Conservation (phyloP, 345 rosid genomes). For the Sisymbrium irio region DNA sequence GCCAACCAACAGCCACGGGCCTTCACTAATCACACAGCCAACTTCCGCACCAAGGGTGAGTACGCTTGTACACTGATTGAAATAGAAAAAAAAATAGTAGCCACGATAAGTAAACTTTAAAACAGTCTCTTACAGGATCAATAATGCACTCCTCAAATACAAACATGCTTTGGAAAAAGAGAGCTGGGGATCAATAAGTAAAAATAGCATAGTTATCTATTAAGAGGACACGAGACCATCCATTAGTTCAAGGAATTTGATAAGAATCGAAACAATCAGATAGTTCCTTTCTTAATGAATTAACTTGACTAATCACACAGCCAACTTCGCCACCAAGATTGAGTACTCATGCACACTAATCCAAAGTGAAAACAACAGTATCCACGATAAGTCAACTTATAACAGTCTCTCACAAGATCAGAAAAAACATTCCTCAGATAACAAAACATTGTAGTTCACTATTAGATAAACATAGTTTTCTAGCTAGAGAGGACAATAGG, state of each 20-base stretch:
- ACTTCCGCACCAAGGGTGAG: conserved; percentile 78
- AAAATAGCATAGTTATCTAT: not conserved
- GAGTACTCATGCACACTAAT: conserved; percentile 58
- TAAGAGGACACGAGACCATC: not conserved
- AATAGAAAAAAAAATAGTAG: not conserved
- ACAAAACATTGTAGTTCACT: not conserved
- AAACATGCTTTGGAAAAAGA: not conserved
- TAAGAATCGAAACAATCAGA: not conserved
- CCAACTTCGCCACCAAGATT: conserved; percentile 84
- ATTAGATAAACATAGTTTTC: not conserved
- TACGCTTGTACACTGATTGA: conserved; percentile 59
- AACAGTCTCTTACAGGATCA: conserved; percentile 1
- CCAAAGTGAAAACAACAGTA: not conserved
- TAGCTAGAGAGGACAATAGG: not conserved
- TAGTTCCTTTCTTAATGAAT: not conserved
- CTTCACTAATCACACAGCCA: conserved; percentile 92
- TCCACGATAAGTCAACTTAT: not conserved
- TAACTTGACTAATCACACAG: conserved; percentile 56
- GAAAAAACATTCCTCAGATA: not conserved
- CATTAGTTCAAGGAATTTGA: not conserved
- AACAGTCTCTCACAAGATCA: not conserved
- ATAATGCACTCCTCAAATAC: not conserved
- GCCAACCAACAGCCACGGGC: conserved; percentile 95
- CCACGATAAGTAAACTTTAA: conserved; percentile 2
- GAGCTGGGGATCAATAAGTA: not conserved